These are phyloP conservation scores for Komagataella mondaviorum DNA, from an alignment of 805 yeast genomes.

Conservation along the genomic window DNA sequence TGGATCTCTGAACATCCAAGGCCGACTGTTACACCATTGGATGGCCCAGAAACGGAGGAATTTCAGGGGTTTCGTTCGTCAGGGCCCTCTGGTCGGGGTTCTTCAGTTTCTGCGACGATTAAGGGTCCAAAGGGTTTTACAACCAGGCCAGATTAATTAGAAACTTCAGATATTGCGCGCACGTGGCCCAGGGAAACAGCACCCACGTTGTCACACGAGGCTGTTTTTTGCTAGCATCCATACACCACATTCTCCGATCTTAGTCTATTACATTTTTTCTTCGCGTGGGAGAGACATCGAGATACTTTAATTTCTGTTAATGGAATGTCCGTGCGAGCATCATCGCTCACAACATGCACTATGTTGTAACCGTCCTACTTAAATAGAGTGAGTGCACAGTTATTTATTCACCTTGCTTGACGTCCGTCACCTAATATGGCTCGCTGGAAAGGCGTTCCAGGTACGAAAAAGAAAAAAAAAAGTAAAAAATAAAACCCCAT, in stretches of 20 bases:
- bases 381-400: too few species aligned
- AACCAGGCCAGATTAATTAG: not conserved
- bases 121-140: not conserved
- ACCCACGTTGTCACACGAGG: not conserved
- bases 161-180: not conserved
- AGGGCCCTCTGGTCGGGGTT: not conserved
- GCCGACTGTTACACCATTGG: not conserved
- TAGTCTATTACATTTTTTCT: not conserved
- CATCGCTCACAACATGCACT: not conserved
- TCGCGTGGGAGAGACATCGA: not conserved
- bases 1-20: not conserved
- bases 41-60: not conserved
- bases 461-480: not conserved
- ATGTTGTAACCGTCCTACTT: not conserved
- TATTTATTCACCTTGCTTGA: too few species aligned
- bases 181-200: not conserved
- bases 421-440: too few species aligned
- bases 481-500: too few species aligned
- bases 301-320: too few species aligned
- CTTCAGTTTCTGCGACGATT: not conserved
- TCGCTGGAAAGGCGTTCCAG: not conserved
- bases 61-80: not conserved
- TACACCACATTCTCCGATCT: not conserved
- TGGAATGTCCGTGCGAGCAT: not conserved
- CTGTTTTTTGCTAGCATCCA: not conserved